Evolutionary conservation across 2,329 filamentous ascomycete genomes (phyloP).

Genomic region (Penicillium sp.): DNA sequence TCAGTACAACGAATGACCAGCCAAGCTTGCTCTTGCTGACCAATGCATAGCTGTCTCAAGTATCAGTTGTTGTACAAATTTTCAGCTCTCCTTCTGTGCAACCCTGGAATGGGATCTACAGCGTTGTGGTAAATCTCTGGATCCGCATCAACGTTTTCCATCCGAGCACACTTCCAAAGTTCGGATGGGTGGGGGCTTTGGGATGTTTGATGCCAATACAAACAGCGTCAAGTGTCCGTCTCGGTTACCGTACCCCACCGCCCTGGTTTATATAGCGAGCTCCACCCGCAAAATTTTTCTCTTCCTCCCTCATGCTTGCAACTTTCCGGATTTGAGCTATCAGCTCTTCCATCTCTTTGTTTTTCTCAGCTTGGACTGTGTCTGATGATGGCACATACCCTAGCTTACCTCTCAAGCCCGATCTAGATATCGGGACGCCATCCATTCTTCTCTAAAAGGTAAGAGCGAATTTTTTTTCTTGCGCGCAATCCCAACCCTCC

Average conservation of each 20-base stretch:
- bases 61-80: too few species aligned
- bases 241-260: constrained; percentile 3
- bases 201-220: constrained; percentile 12
- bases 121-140: too few species aligned
- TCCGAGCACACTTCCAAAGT: too few species aligned
- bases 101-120: too few species aligned
- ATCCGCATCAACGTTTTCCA: too few species aligned
- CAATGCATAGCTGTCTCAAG: too few species aligned
- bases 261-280: constrained; percentile 10
- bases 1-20: too few species aligned
- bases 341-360: background rate
- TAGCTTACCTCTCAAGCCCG: background rate
- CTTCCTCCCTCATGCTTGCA: constrained; percentile 3
- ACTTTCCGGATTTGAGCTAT: constrained; percentile 2
- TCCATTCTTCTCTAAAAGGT: constrained; percentile 48
- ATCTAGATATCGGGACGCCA: background rate
- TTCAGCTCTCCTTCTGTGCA: too few species aligned
- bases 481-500: constrained; percentile 13
- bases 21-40: too few species aligned
- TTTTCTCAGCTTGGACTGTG: constrained; percentile 4
- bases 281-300: constrained; percentile 13
- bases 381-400: constrained; percentile 7
- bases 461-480: constrained; percentile 18
- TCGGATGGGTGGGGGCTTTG: background rate
- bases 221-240: background rate